phyloP scores from a whole-genome alignment of 805 yeast genomes.

The Yamadazyma sp. region DNA sequence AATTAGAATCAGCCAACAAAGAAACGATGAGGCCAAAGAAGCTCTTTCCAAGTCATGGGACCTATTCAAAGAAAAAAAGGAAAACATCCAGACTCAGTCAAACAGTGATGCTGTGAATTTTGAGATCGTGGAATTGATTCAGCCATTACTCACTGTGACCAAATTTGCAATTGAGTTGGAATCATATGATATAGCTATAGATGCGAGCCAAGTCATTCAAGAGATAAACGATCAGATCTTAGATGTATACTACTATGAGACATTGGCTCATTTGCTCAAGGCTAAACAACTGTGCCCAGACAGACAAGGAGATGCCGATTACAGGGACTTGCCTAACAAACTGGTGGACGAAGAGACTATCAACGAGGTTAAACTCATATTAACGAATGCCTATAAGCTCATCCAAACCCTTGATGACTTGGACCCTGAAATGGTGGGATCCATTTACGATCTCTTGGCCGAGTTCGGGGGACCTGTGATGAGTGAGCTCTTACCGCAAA shows the following conservation, averaged over 20 bases:
- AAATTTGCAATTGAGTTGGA: slow-evolving; percentile 80
- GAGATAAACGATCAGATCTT: slow-evolving; percentile 83
- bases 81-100: slow-evolving; percentile 19
- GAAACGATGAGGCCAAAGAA: slow-evolving; percentile 65
- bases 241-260: slow-evolving; percentile 82
- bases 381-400: slow-evolving; percentile 47
- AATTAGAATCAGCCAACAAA: slow-evolving; percentile 84
- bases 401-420: slow-evolving; percentile 42
- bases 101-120: slow-evolving; percentile 45
- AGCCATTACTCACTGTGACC: slow-evolving; percentile 69
- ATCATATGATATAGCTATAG: slow-evolving; percentile 60
- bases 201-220: slow-evolving; percentile 63
- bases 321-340: slow-evolving; percentile 37
- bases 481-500: slow-evolving; percentile 40
- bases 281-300: slow-evolving; percentile 25
- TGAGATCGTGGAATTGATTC: slow-evolving; percentile 66
- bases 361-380: slow-evolving; percentile 42
- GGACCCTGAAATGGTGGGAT: slow-evolving; percentile 59
- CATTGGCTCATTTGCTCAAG: slow-evolving; percentile 61
- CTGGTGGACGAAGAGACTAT: slow-evolving; percentile 30
- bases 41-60: slow-evolving; percentile 74
- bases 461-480: slow-evolving; percentile 63
- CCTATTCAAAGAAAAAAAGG: slow-evolving; percentile 54
- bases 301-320: slow-evolving; percentile 29
- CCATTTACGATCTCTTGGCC: slow-evolving; percentile 49